Evolutionary conservation across 495 filamentous ascomycete species (phyloP), one percentile per base, ranked within the genome.

Genomic region (Opeltia flavorubescens): DNA sequence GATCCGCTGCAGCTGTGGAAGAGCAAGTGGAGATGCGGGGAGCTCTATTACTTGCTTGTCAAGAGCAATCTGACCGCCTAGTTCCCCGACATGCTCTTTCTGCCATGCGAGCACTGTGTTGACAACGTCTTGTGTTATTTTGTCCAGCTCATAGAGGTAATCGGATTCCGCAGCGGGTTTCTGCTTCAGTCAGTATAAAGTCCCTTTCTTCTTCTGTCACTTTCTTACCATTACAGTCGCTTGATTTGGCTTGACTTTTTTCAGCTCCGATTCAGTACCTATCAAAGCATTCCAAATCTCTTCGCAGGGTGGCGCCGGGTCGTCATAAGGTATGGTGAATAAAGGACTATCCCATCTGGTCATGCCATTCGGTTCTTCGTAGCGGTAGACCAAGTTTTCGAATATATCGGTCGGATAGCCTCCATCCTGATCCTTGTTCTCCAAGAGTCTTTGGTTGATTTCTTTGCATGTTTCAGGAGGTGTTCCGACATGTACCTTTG

Each of bases 351-450:
- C 91, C 91, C 91, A 98, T 39, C 91, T 74, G 13, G 76, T 84
- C 83, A 95, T 89, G 42, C 83, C 80, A 66, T 89, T 94, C 12
- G 91, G 91, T 66, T 96, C 91, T 63, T 98, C 91, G 61, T 94
- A 95, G 40, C 91, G 78, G 59, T 89, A 94, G 40, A 95, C 80
- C 15, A 98, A 76, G 62, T 95, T 94, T 57, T 94, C 83, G 68
- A 93, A 86, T 52, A 86, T 78, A 3, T 78, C 67, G 20, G 59
- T 51, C n/a, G 55, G 51, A 49, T 73, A 72, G 9, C 57, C 62
- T 23, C 54, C 58, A 21, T 59, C 57, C 7, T 21, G 41, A 1
- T 53, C 45, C 15, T 23, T 46, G 39, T 60, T 53, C 24, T 46
- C 52, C 21, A 69, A 54, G 7, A 65, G 51, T 21, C 29, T 56